Base-by-base conservation (phyloP, 148 eudicot species). In the Rhododendron kiyosumense region DNA sequence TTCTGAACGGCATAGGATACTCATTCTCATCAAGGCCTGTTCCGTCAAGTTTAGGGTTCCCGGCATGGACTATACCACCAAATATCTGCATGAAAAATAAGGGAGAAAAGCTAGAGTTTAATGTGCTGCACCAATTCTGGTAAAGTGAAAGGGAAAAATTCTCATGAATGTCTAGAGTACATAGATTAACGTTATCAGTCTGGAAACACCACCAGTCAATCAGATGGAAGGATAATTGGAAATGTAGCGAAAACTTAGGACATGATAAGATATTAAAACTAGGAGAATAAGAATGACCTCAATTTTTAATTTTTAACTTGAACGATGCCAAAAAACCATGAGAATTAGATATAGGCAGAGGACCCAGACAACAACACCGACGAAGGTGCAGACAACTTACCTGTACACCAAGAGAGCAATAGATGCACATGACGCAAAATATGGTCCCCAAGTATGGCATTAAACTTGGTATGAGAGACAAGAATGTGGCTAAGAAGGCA, bases 401-500 rank as follows among this genome's bases (percentile, higher is more conserved):
- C 98, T 97, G 99, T 79, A 95, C 86, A 85, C 98, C 99, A 86
- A 97, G 91, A 84, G 99, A 93, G 90, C 98, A 93, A 83, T 97
- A 97, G 84, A 95, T 81, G 89, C 99, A 97, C 92, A 97, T 87
- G 88, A 95, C 85, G 84, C 99, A 97, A 84, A 97, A 97, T 81
- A 97, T 91, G 85, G 95, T 94, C 83, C 99, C 99, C 81, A 97
- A 84, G 87, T 95, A 97, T 69, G 99, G 99, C 99, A 97, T 97
- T 86, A 97, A 89, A 90, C 99, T 97, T 59, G 99, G 99, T 81
- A 97, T 84, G n/a, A 97, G 94, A 84, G 96, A 93, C 81, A 94
- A 90, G 84, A 97, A 97, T 84, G 99, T 97, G 14, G 99, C 96
- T 90, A 97, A 90, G 89, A 95, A 97, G 81, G 98, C 98, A 78